A percentile compares a stretch with the other conserved stretches of the same genome.
Conservation (phyloP, 805 yeast genomes). For the Kazachstania viticola region DNA sequence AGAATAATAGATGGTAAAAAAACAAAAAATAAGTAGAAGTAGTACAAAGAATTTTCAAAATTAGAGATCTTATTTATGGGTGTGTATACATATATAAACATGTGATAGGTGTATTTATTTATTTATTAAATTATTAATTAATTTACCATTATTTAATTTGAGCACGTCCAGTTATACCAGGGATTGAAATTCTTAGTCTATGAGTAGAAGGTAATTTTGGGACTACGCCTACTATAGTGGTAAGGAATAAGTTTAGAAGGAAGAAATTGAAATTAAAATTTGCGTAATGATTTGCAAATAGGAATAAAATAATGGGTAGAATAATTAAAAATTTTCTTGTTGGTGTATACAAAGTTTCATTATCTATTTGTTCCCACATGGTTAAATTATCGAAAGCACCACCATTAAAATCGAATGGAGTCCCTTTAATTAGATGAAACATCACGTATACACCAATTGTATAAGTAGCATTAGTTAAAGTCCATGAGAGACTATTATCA, state of each 20-base stretch:
- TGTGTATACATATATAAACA: too few relatives aligned
- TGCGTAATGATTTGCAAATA: slow-evolving; percentile 82
- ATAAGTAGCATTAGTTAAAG: slow-evolving; percentile 81
- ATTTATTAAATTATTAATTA: too few relatives aligned
- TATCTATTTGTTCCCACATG: slow-evolving; percentile 96
- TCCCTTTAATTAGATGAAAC: slow-evolving; percentile 95
- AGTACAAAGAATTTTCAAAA: too few relatives aligned
- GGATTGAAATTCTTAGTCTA: slow-evolving; percentile 57
- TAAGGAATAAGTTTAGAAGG: slow-evolving; percentile 55
- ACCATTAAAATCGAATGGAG: slow-evolving; percentile 91
- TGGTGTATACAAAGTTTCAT: slow-evolving; percentile 96
- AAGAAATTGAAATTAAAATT: slow-evolving; percentile 73
- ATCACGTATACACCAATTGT: slow-evolving; percentile 86
- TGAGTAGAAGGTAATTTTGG: slow-evolving; percentile 84
- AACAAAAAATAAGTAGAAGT: too few relatives aligned
- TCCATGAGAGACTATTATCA: slow-evolving; percentile 81
- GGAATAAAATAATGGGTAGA: slow-evolving; percentile 83
- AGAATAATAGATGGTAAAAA: too few relatives aligned
- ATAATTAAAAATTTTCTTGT: slow-evolving; percentile 84
- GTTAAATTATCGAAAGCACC: slow-evolving; percentile 94
- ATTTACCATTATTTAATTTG: slow-evolving; percentile 26
- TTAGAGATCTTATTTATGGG: too few relatives aligned
- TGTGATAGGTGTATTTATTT: too few relatives aligned
- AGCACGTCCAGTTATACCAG: slow-evolving; percentile 33
- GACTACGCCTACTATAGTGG: slow-evolving; percentile 77